Evolutionary conservation across 257 asterid species (phyloP).

Genomic region (Solanum ossicruentum): DNA sequence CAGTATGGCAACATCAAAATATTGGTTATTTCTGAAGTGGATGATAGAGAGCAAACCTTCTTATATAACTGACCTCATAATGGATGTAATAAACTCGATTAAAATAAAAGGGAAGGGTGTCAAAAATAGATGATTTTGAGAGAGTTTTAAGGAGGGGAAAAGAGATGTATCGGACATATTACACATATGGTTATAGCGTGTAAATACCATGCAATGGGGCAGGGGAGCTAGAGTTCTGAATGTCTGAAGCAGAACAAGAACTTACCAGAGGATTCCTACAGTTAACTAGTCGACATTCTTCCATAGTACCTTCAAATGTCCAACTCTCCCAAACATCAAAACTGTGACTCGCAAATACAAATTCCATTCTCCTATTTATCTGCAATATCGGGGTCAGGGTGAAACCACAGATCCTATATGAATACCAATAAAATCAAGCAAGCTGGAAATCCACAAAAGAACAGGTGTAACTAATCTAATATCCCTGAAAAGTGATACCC

Average conservation of each 20-base stretch:
- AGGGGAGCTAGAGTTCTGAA: neutral
- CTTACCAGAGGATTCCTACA: conserved; percentile 91
- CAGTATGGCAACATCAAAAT: neutral
- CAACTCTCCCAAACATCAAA: conserved; percentile 99
- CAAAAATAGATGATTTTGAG: neutral
- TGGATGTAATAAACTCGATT: neutral
- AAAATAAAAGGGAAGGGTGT: neutral
- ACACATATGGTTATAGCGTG: neutral
- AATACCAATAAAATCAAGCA: neutral
- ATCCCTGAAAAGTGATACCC: neutral
- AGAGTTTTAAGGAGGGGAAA: neutral
- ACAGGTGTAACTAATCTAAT: neutral
- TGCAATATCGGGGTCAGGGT: conserved; percentile 15
- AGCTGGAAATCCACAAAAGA: neutral
- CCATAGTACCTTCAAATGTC: conserved; percentile 84
- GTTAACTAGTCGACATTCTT: conserved; percentile 89
- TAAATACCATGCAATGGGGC: neutral
- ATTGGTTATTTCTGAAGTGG: neutral
- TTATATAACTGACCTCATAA: neutral
- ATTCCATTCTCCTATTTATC: conserved; percentile 99
- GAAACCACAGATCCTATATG: neutral
- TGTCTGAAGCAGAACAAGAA: conserved; percentile 3
- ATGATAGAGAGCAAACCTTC: neutral
- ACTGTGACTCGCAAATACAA: conserved; percentile 92
- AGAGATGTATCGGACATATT: neutral